Base-by-base conservation (phyloP, 345 rosid genomes). In the Murraya koenigii region DNA sequence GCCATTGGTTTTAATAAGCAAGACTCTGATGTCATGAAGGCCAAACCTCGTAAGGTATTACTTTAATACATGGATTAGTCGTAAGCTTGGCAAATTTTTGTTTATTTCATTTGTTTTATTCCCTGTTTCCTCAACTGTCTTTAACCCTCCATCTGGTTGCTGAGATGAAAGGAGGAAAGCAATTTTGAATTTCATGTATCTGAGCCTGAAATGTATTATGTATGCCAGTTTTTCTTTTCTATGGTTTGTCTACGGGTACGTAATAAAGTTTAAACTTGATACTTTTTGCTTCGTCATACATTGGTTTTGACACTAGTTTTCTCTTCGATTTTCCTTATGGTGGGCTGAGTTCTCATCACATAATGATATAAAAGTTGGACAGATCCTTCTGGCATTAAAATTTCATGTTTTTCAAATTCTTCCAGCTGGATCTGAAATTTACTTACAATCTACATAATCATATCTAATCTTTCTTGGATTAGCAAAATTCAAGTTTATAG, bases 1-100 rank as follows among this genome's bases (percentile, higher is more conserved):
- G 99, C 99, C 79, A 96, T 96, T 87, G 98, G 98, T 70, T 94
- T 96, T 77, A 96, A 96, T 78, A 94, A 92, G 88, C 99, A 91
- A 87, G 99, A 96, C 77, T 88, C 92, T 30, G 98, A 96, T 79
- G 98, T 96, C 75, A 96, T 96, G 99, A 96, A 89, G 86, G 91
- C 90, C 52, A 94, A 94, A 85, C 99, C 99, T 78, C 97, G 99
- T 74, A 92, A 94, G 98, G 99, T 96, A 90, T 63, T 83, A 23
- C 30, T 64, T n/a, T 71, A 8, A 72, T 60, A 35, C 20, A 67
- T 22, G 32, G 63, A 6, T 30, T 32, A 22, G 15, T 36, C 5
- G 63, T 25, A 68, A 20, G 72, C 33, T 68, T 32, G 9, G 38
- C 6, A 28, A 32, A 15, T 32, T 64, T 15, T 64, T 26, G 7